Conservation (phyloP, 768 basidiomycete species). For the Lactarius psammicola region DNA sequence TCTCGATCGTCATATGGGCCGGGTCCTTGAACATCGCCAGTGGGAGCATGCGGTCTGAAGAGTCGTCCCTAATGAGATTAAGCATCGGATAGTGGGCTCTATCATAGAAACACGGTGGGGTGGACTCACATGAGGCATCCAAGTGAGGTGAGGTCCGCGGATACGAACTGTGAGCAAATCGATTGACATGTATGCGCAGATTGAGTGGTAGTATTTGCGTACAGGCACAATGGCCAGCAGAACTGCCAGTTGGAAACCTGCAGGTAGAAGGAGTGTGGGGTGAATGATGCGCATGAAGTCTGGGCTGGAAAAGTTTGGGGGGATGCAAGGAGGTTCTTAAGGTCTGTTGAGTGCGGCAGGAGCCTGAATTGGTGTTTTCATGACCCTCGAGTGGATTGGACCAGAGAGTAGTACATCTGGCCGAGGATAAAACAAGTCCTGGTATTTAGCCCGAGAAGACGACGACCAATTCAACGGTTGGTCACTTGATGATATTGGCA, state of each 20-base stretch:
- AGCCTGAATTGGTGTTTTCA: background rate
- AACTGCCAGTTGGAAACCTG: background rate
- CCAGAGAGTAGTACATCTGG: no score
- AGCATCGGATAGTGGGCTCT: slow-evolving; percentile 35
- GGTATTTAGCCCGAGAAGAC: no score
- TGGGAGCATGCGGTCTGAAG: slow-evolving; percentile 55
- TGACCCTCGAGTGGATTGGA: no score
- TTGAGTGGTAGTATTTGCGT: no score
- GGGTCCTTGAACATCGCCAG: slow-evolving; percentile 46
- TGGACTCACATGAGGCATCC: no score
- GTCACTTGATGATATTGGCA: no score
- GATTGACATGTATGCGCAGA: no score
- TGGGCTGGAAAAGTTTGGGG: background rate
- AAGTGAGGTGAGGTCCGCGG: no score
- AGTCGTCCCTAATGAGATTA: slow-evolving; percentile 48
- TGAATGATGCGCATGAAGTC: slow-evolving; percentile 15
- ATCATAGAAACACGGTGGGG: background rate
- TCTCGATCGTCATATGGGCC: slow-evolving; percentile 59
- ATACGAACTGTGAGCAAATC: no score
- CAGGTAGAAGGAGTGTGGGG: slow-evolving; percentile 1
- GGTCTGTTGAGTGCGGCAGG: background rate
- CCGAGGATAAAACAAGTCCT: no score
- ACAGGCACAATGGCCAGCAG: no score
- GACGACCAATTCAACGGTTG: no score
- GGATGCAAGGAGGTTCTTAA: slow-evolving; percentile 7